Conservation (phyloP, 164 flowering plant genomes). For the Magnolia officinalis region DNA sequence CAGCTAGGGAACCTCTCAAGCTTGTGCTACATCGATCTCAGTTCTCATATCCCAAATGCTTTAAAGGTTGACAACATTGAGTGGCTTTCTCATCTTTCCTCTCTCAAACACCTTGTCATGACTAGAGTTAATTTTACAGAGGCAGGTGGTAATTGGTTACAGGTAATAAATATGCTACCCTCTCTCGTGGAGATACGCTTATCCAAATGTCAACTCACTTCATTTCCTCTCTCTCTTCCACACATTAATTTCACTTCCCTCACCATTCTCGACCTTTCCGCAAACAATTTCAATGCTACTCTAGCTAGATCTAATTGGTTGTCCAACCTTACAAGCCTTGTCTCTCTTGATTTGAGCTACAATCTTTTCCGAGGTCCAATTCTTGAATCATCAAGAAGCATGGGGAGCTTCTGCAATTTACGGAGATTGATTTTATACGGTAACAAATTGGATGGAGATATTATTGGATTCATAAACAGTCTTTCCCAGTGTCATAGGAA, state of each 20-base stretch:
- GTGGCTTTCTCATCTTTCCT: slow-evolving; percentile 8
- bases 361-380: neutral
- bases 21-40: slow-evolving; percentile 8
- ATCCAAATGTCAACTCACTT: neutral
- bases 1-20: slow-evolving; percentile 8
- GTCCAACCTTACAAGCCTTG: neutral
- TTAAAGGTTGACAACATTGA: neutral
- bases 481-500: neutral
- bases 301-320: neutral
- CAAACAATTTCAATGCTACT: neutral
- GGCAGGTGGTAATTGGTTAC: neutral
- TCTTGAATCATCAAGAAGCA: neutral
- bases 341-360: neutral
- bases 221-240: neutral
- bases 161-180: neutral
- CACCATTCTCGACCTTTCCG: neutral
- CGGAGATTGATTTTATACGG: neutral
- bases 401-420: neutral
- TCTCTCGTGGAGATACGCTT: neutral
- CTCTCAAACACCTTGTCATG: slow-evolving; percentile 1
- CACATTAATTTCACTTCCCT: neutral
- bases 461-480: neutral
- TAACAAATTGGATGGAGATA: neutral
- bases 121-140: neutral
- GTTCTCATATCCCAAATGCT: neutral